Conservation (phyloP, 352 stramenopile species). For the Thalassiosira mediterranea region DNA sequence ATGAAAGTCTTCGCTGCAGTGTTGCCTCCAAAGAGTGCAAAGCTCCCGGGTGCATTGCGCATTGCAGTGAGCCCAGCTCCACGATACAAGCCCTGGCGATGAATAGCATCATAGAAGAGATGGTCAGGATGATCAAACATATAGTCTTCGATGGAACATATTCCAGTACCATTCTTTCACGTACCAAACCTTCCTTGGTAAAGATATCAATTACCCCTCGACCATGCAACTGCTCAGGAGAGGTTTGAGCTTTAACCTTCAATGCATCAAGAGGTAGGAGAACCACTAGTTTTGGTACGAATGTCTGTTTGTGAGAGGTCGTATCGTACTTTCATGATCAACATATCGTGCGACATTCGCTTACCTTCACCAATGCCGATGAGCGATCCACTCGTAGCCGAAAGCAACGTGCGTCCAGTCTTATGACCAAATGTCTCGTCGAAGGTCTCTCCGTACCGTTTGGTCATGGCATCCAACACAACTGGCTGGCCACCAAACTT, state of each 20-base stretch:
- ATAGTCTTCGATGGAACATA: too few species aligned
- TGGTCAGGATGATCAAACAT: too few species aligned
- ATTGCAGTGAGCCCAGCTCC: slow-evolving; percentile 90
- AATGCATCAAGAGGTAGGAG: slow-evolving; percentile 94
- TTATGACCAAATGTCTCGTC: slow-evolving; percentile 89
- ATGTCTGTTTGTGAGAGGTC: too few species aligned
- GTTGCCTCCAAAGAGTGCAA: slow-evolving; percentile 94
- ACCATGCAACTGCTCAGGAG: slow-evolving; percentile 90
- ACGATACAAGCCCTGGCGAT: slow-evolving; percentile 91
- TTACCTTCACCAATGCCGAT: slow-evolving; percentile 95
- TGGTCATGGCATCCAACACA: slow-evolving; percentile 91
- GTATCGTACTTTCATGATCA: too few species aligned
- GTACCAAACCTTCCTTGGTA: slow-evolving; percentile 89
- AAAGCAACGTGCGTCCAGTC: slow-evolving; percentile 92
- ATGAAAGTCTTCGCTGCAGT: slow-evolving; percentile 90
- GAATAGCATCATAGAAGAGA: too few species aligned
- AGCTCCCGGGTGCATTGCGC: slow-evolving; percentile 93
- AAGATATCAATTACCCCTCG: slow-evolving; percentile 92
- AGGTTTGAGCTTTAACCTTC: slow-evolving; percentile 96
- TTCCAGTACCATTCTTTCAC: too few species aligned
- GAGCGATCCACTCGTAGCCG: slow-evolving; percentile 90
- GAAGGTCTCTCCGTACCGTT: slow-evolving; percentile 89
- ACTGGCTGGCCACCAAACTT: slow-evolving; percentile 95
- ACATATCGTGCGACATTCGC: too few species aligned
- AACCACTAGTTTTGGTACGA: too few species aligned